Percentiles rank a stretch among this genome's conserved stretches.
These are phyloP conservation scores for Xanthoconium separans DNA, from an alignment of 1,284 basidiomycete species.

Conservation along the genomic window DNA sequence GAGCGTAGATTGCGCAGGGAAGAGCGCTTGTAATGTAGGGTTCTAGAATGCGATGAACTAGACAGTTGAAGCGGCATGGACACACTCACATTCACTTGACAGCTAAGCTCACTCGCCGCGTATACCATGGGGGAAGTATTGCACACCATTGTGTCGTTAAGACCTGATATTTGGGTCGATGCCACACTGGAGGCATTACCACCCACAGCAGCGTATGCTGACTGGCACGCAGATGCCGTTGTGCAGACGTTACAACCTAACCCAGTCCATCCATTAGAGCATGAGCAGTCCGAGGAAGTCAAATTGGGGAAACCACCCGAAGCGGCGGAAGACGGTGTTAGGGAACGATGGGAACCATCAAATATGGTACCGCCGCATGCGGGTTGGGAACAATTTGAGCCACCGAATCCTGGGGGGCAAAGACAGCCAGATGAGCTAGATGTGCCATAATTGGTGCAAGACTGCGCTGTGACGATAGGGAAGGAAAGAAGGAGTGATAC, in stretches of 20 bases:
- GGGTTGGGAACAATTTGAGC: conserved; percentile 63
- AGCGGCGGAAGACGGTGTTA: conserved; percentile 39
- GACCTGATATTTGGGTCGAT: conserved; percentile 26
- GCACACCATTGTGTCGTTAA: conserved; percentile 65
- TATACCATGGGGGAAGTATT: conserved; percentile 60
- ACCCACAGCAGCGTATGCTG: conserved; percentile 46
- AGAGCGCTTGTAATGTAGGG: conserved; percentile 75
- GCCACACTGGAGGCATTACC: conserved; percentile 33
- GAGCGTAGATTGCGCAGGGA: conserved; percentile 63
- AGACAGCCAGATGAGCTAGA: conserved; percentile 55
- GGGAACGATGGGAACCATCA: conserved; percentile 57
- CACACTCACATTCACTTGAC: conserved; percentile 63
- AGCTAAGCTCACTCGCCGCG: conserved; percentile 72
- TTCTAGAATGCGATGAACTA: conserved; percentile 46
- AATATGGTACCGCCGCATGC: conserved; percentile 81
- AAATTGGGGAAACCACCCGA: conserved; percentile 57
- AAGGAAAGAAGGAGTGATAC: conserved; percentile 15
- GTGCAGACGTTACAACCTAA: conserved; percentile 77
- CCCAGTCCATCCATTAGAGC: conserved; percentile 73
- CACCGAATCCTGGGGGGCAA: conserved; percentile 79
- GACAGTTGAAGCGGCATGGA: conserved; percentile 8
- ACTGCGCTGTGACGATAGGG: conserved; percentile 37
- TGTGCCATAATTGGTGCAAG: conserved; percentile 71
- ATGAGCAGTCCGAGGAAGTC: conserved; percentile 61
- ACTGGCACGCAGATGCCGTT: conserved; percentile 58